Evolutionary conservation across 495 filamentous ascomycete genomes (phyloP), one percentile per base, ranked within the genome.

Genomic region (Neurospora intermedia): DNA sequence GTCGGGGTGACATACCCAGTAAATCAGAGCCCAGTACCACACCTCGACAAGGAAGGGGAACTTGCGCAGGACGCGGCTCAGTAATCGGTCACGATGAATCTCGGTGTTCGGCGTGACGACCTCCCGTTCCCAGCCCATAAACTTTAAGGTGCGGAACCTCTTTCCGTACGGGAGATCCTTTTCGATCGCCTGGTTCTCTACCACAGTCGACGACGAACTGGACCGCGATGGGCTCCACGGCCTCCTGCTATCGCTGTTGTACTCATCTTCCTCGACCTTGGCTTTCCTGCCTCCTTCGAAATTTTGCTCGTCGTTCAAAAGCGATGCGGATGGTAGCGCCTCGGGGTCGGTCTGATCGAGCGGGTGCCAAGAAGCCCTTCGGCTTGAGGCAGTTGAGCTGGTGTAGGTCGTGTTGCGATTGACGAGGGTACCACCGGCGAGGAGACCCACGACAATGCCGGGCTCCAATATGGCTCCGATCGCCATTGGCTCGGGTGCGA

Each of bases 41-140:
- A 90, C 90, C 80, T 95, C 92, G 31, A 91, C 88, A 39, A 94
- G 78, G 76, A 95, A 95, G 13, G 92, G 92, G 70, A 92, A 87
- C 74, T 88, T 89, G 43, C 86, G 82, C 8, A 95, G 83, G 31
- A 93, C 73, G 3, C 89, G 82, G 73, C 80, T 81, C 70, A 80
- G 78, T 39, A 80, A 70, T 16, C 78, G 77, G 69, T 80, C 75
- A 35, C 70, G 73, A 70, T 77, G 74, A 18, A 79, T 35, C 59
- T 78, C 79, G 13, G 76, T 80, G 70, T 80, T 77, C 11, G 79
- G 79, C 39, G 75, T 75, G 27, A 73, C 78, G 16, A 80, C 74
- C 27, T 76, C 74, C 18, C 39, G 73, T 62, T 77, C 70, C 79
- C 78, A 77, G 35, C 41, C 43, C 69, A 79, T 59, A 59, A 80